Conservation (phyloP, 202 grass and related monocot species). For the Setaria italica region DNA sequence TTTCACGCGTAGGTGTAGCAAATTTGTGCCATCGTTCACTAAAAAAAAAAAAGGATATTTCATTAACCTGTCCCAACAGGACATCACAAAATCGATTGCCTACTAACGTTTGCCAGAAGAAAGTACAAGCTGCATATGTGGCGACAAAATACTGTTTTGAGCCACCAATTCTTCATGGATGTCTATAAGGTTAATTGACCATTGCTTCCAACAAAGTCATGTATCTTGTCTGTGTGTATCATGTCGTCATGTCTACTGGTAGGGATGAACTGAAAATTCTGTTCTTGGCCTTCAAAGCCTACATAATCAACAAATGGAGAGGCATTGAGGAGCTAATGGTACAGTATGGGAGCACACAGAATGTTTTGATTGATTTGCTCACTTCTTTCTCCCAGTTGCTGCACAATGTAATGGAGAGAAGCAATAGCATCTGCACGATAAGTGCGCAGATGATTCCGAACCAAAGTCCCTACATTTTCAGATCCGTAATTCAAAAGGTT, state of each 20-base stretch:
- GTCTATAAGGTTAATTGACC: too few species aligned
- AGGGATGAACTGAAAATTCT: slow-evolving; percentile 61
- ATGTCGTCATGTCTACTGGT: slow-evolving; percentile 22
- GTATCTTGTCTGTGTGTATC: neutral
- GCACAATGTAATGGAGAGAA: slow-evolving; percentile 41
- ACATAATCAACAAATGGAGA: neutral
- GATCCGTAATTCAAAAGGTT: neutral
- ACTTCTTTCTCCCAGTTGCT: slow-evolving; percentile 81
- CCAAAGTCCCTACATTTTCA: slow-evolving; percentile 76
- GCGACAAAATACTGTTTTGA: too few species aligned
- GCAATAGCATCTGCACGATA: slow-evolving; percentile 47
- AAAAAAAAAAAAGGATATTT: too few species aligned
- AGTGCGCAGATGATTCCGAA: slow-evolving; percentile 67
- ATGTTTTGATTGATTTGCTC: neutral
- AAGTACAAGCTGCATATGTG: too few species aligned
- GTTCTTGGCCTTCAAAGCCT: slow-evolving; percentile 64
- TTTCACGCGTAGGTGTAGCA: too few species aligned
- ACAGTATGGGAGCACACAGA: too few species aligned
- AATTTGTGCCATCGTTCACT: too few species aligned
- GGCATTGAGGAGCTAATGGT: too few species aligned
- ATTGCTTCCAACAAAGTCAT: neutral
- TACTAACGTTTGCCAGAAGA: too few species aligned
- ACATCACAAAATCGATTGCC: too few species aligned
- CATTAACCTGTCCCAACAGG: too few species aligned
- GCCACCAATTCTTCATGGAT: too few species aligned